Percentiles rank a stretch among this genome's conserved stretches.
These are phyloP conservation scores for Pythium aristosporum DNA, from an alignment of 352 stramenopile genomes.

Conservation along the genomic window DNA sequence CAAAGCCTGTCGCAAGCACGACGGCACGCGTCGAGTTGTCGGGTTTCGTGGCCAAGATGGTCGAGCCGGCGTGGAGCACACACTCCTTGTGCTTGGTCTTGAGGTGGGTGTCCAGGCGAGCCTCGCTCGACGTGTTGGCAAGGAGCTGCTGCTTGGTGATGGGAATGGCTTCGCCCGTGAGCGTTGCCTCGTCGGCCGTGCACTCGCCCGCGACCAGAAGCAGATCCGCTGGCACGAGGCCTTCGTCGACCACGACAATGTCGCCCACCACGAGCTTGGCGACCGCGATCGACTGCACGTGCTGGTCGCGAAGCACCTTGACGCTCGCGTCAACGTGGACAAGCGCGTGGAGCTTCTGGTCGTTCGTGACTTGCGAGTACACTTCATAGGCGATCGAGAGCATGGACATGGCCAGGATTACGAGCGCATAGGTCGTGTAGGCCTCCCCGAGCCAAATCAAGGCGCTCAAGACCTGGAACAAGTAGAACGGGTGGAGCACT, in stretches of 20 bases:
- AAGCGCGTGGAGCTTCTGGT: slow-evolving; percentile 58
- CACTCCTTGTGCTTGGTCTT: slow-evolving; percentile 50
- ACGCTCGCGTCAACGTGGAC: slow-evolving; percentile 58
- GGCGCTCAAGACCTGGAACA: slow-evolving; percentile 71
- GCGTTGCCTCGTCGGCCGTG: slow-evolving; percentile 67
- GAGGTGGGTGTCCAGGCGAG: slow-evolving; percentile 34
- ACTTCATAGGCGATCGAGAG: slow-evolving; percentile 78
- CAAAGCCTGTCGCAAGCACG: slow-evolving; percentile 35
- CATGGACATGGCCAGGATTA: slow-evolving; percentile 61
- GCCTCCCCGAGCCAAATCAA: slow-evolving; percentile 67
- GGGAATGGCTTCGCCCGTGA: slow-evolving; percentile 83
- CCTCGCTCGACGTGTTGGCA: slow-evolving; percentile 1
- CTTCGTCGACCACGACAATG: slow-evolving; percentile 65
- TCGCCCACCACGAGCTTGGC: slow-evolving; percentile 63
- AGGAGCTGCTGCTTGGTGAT: slow-evolving; percentile 60
- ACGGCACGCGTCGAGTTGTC: slow-evolving; percentile 28
- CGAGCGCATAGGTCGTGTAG: slow-evolving; percentile 66
- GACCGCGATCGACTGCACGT: slow-evolving; percentile 41
- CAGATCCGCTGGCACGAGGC: slow-evolving; percentile 61
- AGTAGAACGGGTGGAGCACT: slow-evolving; percentile 76
- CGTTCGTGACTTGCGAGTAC: slow-evolving; percentile 56
- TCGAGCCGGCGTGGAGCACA: slow-evolving; percentile 63
- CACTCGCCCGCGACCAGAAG: slow-evolving; percentile 64
- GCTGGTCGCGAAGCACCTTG: slow-evolving; percentile 56
- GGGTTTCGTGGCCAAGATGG: slow-evolving; percentile 18